phyloP scores from a whole-genome alignment of 2,329 filamentous ascomycete species.

The Neurospora crassa region DNA sequence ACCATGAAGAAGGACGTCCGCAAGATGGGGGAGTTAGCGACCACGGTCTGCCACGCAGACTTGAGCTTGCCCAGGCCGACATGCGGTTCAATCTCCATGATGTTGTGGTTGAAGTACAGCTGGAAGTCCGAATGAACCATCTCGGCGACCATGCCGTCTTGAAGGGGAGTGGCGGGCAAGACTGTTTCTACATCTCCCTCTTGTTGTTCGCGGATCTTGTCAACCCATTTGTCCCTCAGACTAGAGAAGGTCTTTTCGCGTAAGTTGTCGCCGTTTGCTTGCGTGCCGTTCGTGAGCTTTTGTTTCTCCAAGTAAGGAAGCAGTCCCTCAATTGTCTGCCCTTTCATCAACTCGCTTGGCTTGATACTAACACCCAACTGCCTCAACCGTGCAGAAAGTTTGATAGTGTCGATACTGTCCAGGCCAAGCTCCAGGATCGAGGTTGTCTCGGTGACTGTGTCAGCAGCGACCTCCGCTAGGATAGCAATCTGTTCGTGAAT shows the following conservation, averaged over 20 bases:
- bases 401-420: constrained; percentile 89
- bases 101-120: constrained; percentile 79
- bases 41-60: constrained; percentile 51
- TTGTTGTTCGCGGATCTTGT: background rate
- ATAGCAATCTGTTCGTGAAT: constrained; percentile 54
- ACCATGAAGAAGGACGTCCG: constrained; percentile 64
- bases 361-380: constrained; percentile 49
- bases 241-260: background rate
- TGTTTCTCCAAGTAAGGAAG: background rate
- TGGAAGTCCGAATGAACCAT: constrained; percentile 67
- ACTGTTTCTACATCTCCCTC: constrained; percentile 39
- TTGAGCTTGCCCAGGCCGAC: constrained; percentile 49
- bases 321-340: constrained; percentile 45
- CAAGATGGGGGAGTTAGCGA: constrained; percentile 57
- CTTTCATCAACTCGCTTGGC: constrained; percentile 69
- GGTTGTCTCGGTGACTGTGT: constrained; percentile 44
- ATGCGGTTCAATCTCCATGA: constrained; percentile 48
- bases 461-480: constrained; percentile 44
- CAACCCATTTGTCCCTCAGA: background rate
- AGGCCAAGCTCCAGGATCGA: constrained; percentile 76
- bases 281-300: background rate
- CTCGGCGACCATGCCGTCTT: constrained; percentile 77
- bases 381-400: constrained; percentile 64
- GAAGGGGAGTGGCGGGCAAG: constrained; percentile 69
- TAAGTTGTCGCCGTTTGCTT: constrained; percentile 22